These are phyloP conservation scores for Suillus sp. DNA, from an alignment of 768 basidiomycete species.

Conservation along the genomic window DNA sequence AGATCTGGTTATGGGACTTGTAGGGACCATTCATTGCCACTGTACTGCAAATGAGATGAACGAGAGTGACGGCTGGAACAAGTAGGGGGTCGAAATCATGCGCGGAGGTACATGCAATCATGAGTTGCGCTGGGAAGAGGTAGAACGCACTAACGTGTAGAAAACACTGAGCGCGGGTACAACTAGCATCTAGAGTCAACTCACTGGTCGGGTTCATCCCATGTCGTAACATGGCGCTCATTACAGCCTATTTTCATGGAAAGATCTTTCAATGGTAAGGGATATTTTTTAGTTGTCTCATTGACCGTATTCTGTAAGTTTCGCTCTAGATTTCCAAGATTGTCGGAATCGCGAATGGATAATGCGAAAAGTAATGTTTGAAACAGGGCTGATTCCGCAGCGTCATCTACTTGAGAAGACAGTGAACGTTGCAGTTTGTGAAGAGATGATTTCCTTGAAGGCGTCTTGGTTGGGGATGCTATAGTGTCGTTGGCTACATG, in stretches of 20 bases:
- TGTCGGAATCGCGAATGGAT: background rate
- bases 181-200: constrained; percentile 9
- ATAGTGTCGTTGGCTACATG: background rate
- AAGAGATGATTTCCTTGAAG: background rate
- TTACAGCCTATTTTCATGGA: constrained; percentile 17
- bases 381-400: background rate
- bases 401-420: background rate
- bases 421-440: background rate
- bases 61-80: constrained; percentile 15
- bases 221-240: constrained; percentile 26
- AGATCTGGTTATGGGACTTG: background rate
- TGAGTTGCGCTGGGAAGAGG: constrained; percentile 27
- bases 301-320: background rate
- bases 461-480: background rate
- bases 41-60: constrained; percentile 25
- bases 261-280: constrained; percentile 16
- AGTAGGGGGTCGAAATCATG: constrained; percentile 14
- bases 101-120: constrained; percentile 22
- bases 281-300: background rate
- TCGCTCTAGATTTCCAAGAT: background rate
- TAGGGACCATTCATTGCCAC: constrained; percentile 5
- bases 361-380: background rate
- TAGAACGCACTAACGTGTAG: constrained; percentile 10
- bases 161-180: background rate
- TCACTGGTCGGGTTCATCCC: constrained; percentile 27